A percentile compares a stretch with the other conserved stretches of the same genome.
Conservation (phyloP, 2,329 filamentous ascomycete species). For the Xylariaceae sp. region DNA sequence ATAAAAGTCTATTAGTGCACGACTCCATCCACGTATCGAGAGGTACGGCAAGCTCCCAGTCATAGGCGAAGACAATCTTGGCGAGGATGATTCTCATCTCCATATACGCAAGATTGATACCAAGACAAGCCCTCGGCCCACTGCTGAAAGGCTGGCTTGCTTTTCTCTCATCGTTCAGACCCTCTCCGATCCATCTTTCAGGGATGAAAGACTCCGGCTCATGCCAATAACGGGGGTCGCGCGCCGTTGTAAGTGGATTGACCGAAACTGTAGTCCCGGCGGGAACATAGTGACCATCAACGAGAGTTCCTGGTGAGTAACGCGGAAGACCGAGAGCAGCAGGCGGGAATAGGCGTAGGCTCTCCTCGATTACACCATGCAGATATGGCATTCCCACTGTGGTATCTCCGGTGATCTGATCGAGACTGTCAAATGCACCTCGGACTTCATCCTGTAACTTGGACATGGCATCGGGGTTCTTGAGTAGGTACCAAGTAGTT, state of each 20-base stretch:
- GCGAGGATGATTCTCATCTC: slow-evolving; percentile 36
- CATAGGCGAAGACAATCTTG: slow-evolving; percentile 35
- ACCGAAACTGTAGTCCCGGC: slow-evolving; percentile 15
- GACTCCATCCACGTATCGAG: slow-evolving; percentile 35
- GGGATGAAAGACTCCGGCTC: slow-evolving; percentile 20
- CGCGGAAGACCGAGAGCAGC: slow-evolving; percentile 27
- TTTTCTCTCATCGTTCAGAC: slow-evolving; percentile 15
- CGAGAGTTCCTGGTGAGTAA: slow-evolving; percentile 9
- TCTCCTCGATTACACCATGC: slow-evolving; percentile 34
- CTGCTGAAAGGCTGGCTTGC: slow-evolving; percentile 23
- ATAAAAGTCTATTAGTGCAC: slow-evolving; percentile 27
- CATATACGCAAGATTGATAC: slow-evolving; percentile 32
- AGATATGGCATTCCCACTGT: slow-evolving; percentile 30
- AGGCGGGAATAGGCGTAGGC: slow-evolving; percentile 33
- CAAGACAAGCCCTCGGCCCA: slow-evolving; percentile 23
- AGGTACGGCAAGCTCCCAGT: slow-evolving; percentile 31
- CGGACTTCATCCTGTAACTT: slow-evolving; percentile 41
- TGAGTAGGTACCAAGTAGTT: slow-evolving; percentile 36
- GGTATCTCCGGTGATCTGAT: slow-evolving; percentile 30
- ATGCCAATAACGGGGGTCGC: slow-evolving; percentile 15
- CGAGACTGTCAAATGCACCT: slow-evolving; percentile 33
- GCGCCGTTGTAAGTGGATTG: slow-evolving; percentile 1
- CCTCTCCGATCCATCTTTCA: slow-evolving; percentile 21
- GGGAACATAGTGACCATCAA: slow-evolving; percentile 21
- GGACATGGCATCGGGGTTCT: slow-evolving; percentile 31